These are phyloP conservation scores for Zoysia matrella DNA, from an alignment of 202 grass and related monocot genomes.

Conservation along the genomic window DNA sequence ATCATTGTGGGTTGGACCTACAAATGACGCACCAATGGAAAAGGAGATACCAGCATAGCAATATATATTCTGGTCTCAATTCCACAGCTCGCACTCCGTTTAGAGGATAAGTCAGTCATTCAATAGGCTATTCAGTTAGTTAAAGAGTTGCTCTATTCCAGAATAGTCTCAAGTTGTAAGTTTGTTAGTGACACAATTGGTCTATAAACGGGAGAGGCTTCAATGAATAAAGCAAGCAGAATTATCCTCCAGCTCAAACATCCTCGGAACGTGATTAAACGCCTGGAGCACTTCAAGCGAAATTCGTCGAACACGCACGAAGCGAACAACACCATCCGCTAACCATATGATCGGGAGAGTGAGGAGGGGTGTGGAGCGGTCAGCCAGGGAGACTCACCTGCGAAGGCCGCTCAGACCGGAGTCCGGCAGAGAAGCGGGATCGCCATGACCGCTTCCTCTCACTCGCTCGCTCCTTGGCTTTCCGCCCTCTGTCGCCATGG, in stretches of 20 bases:
- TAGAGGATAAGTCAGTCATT: neutral
- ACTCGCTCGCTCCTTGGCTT: neutral
- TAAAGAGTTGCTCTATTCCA: neutral
- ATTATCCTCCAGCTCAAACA: neutral
- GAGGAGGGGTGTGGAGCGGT: neutral
- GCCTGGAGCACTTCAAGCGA: neutral
- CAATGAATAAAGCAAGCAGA: neutral
- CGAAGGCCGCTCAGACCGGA: neutral
- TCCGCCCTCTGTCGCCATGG: neutral
- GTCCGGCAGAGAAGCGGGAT: too few species aligned
- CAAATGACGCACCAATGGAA: too few species aligned
- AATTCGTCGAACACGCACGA: conserved; percentile 37
- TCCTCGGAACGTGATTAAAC: neutral
- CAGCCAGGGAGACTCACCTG: neutral
- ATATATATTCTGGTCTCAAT: too few species aligned
- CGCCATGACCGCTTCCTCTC: neutral
- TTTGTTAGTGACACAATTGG: neutral
- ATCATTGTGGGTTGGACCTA: too few species aligned
- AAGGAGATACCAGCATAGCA: too few species aligned
- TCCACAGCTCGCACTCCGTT: neutral
- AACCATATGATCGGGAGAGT: neutral
- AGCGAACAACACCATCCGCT: neutral
- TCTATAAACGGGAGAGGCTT: neutral
- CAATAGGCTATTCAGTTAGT: neutral
- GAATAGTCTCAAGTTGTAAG: neutral